Percentiles rank a stretch among this genome's conserved stretches.
Conservation (phyloP, 2,329 filamentous ascomycete genomes). For the Rutstroemia sp. region DNA sequence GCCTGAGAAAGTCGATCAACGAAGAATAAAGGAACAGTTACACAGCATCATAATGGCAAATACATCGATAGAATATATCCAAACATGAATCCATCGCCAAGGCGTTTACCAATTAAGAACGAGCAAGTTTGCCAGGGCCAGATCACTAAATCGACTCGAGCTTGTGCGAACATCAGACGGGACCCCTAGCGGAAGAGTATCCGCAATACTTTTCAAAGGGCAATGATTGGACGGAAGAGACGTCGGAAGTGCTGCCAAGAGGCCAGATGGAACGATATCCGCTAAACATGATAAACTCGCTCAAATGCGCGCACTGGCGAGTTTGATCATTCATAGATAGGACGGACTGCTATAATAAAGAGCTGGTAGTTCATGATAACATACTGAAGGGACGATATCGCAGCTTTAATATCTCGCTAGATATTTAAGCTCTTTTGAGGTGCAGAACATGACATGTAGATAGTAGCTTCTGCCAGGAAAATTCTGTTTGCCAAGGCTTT, state of each 20-base stretch:
- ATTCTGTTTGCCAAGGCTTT: no score
- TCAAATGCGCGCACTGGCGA: constrained; percentile 3
- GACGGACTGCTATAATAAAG: no score
- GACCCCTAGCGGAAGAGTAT: background rate
- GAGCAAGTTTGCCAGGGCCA: constrained; percentile 2
- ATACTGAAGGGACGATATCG: no score
- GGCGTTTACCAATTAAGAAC: background rate
- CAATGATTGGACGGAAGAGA: background rate
- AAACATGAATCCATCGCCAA: constrained; percentile 2
- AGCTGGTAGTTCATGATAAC: no score
- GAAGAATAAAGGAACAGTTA: background rate
- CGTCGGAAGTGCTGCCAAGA: constrained; percentile 1
- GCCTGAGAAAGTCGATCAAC: background rate
- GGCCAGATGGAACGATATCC: background rate
- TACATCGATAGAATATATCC: background rate
- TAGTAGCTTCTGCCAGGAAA: no score
- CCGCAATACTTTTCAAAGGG: background rate
- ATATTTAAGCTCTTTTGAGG: no score
- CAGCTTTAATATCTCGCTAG: no score
- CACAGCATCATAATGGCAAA: background rate
- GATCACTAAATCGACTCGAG: background rate
- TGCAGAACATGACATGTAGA: no score
- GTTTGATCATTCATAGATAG: no score
- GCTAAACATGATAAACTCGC: constrained; percentile 5
- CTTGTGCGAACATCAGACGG: background rate